A percentile compares a stretch with the other conserved stretches of the same genome.
These are phyloP conservation scores for Pseudogymnoascus sp. DNA, from an alignment of 2,329 filamentous ascomycete species.

Conservation along the genomic window DNA sequence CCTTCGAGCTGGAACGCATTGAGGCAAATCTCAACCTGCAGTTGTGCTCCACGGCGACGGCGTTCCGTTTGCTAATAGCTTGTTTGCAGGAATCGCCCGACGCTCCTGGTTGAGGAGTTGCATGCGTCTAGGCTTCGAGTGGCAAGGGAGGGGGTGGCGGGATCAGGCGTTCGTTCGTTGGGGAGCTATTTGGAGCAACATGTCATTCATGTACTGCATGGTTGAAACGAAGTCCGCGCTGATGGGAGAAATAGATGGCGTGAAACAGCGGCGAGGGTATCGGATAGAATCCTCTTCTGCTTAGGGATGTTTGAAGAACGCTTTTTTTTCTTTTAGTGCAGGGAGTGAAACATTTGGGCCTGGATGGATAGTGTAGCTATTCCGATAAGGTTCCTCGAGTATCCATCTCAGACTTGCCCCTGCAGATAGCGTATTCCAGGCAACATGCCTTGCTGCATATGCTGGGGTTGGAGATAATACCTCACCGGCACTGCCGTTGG, in stretches of 20 bases:
- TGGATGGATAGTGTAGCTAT: neutral
- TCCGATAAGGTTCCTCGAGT: neutral
- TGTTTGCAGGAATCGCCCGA: neutral
- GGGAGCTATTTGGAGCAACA: neutral
- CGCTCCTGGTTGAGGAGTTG: neutral
- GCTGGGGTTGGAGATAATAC: neutral
- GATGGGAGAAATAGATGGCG: neutral
- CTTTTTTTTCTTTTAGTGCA: neutral
- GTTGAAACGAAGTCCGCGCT: neutral
- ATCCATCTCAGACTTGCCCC: neutral
- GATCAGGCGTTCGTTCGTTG: neutral
- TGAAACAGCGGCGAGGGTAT: neutral
- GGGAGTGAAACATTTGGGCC: neutral
- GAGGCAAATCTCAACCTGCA: neutral
- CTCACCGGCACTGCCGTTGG: neutral
- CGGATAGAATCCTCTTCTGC: neutral
- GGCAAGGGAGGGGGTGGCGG: neutral
- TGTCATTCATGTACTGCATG: neutral
- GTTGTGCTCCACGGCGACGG: neutral
- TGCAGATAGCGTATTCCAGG: neutral
- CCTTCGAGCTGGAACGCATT: neutral
- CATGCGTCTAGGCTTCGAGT: neutral
- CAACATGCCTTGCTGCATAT: neutral
- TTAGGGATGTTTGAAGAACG: neutral
- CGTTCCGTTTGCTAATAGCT: neutral